Base-by-base conservation (phyloP, 2,329 filamentous ascomycete genomes). In the Leptographium lundbergii region DNA sequence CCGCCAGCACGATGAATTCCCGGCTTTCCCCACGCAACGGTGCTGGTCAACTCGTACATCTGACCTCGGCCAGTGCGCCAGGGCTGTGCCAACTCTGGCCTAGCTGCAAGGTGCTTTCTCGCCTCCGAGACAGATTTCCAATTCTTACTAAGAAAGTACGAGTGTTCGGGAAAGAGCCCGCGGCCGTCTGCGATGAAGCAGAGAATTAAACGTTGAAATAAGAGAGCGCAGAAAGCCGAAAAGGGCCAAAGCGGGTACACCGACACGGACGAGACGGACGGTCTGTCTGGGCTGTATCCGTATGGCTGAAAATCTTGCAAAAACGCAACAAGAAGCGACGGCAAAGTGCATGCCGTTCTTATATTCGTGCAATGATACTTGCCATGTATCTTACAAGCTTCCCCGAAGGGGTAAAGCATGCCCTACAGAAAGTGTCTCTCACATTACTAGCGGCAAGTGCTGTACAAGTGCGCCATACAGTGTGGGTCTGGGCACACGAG, bases 1-100 rank as follows among this genome's bases (percentile, higher is more conserved):
- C 22, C 24, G 42, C 42, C 52, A 17, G 27, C 29, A 57, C 56
- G 56, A 53, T 57, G 56, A 53, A 57, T 57, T 57, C 48, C 56
- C 56, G 56, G 56, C 50, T 57, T 57, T 39, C 34, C n/a, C 24
- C 22, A 29, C 24, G 56, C 29, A 55, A 45, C 22, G 36, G 25
- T 27, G 47, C 47, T 45, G 42, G 42, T 2, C 19, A 42, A 34
- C 32, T 34, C 32, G 32, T 42, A 42, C 39, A 14, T 42, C 39
- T 45, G 42, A 45, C 42, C 42, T 45, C 42, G 42, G 42, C 42
- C 42, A 45, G 42, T 45, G 42, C 42, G 42, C 42, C 51, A 53
- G 51, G 29, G 29, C 51, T 53, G 51, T n/a, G 45, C 50, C 50
- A 10, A 32, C 27, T 22, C 29, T 5, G 51, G 51, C 27, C 19